A percentile compares a stretch with the other conserved stretches of the same genome.
phyloP scores from a whole-genome alignment of 345 rosid genomes.

The Zanthoxylum bungeanum region DNA sequence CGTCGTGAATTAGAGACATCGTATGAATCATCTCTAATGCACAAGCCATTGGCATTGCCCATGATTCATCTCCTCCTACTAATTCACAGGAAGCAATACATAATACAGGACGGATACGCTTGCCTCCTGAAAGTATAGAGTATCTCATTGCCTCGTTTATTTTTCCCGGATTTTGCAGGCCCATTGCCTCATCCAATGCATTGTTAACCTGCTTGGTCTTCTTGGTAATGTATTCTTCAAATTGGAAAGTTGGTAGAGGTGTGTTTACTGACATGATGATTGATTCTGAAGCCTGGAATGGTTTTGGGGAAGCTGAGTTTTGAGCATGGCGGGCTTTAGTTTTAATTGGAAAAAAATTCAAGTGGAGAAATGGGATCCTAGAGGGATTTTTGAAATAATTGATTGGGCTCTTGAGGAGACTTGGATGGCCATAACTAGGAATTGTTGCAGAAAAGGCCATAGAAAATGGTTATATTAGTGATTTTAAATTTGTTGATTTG shows the following conservation, averaged over 20 bases:
- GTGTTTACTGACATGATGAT: not conserved
- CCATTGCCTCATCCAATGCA: constrained; percentile 52
- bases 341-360: not conserved
- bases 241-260: constrained; percentile 23
- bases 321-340: not conserved
- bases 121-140: constrained; percentile 58
- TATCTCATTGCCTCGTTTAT: constrained; percentile 75
- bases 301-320: not conserved
- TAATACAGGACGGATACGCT: constrained; percentile 60
- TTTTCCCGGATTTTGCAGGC: constrained; percentile 35
- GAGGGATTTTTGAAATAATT: not conserved
- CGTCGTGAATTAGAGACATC: constrained; percentile 66
- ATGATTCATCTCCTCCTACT: constrained; percentile 46
- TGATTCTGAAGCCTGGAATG: too few relatives aligned
- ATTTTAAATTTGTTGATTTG: too few relatives aligned
- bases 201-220: constrained; percentile 41
- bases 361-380: not conserved
- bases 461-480: too few relatives aligned
- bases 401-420: not conserved
- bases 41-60: constrained; percentile 58
- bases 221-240: constrained; percentile 25
- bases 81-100: constrained; percentile 67
- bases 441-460: not conserved
- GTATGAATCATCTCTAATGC: constrained; percentile 76
- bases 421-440: not conserved